Evolutionary conservation across 805 yeast genomes (phyloP).

Genomic region (Kluyveromyces siamensis): DNA sequence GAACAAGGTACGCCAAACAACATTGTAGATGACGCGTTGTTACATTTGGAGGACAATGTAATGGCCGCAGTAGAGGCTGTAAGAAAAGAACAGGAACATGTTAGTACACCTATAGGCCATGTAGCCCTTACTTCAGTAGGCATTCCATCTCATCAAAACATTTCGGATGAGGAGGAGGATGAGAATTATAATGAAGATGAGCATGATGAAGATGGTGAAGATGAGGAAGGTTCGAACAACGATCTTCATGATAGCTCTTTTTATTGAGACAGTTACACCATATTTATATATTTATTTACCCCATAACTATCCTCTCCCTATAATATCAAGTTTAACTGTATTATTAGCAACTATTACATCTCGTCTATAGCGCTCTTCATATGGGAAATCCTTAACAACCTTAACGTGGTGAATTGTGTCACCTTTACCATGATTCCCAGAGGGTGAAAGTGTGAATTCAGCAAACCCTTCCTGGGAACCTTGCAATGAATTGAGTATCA

Average conservation of each 20-base stretch:
- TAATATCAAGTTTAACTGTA: slow-evolving; percentile 6
- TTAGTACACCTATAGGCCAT: neutral
- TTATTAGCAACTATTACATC: slow-evolving; percentile 11
- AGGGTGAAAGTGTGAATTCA: slow-evolving; percentile 32
- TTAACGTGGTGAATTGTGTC: slow-evolving; percentile 22
- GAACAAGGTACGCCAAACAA: slow-evolving; percentile 6
- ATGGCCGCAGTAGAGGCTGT: slow-evolving; percentile 22
- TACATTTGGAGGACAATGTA: slow-evolving; percentile 22
- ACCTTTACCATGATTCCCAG: slow-evolving; percentile 41
- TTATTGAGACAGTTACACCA: neutral
- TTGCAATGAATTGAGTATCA: slow-evolving; percentile 16
- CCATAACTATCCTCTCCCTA: neutral
- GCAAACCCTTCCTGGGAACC: slow-evolving; percentile 40
- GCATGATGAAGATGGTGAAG: neutral
- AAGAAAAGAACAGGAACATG: slow-evolving; percentile 11
- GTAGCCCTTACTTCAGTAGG: neutral
- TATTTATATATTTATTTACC: neutral
- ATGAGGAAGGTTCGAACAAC: neutral
- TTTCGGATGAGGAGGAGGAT: neutral
- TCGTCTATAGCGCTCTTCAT: slow-evolving; percentile 6
- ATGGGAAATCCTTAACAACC: slow-evolving; percentile 15
- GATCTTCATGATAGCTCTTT: neutral
- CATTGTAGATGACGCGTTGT: slow-evolving; percentile 18
- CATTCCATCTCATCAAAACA: neutral
- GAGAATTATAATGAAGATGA: neutral